A percentile compares a stretch with the other conserved stretches of the same genome.
Conservation (phyloP, 192 early-diverging fungal genomes). For the Phycomyces nitens region DNA sequence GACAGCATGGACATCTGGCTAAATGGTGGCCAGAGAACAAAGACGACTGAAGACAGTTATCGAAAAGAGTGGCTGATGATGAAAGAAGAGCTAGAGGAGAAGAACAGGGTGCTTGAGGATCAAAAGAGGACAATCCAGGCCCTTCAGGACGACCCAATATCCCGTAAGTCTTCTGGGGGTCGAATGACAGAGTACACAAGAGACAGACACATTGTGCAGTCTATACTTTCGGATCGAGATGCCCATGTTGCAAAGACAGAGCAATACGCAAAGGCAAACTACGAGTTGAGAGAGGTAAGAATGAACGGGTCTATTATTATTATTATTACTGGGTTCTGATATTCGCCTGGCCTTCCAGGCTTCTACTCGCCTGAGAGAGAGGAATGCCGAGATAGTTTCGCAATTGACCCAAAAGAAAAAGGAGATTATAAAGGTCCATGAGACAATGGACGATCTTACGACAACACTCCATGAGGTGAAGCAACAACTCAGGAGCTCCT, state of each 20-base stretch:
- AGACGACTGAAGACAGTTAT: not conserved
- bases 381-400: conserved; percentile 36
- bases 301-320: no score
- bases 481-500: conserved; percentile 22
- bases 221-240: conserved; percentile 23
- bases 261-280: conserved; percentile 4
- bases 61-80: not conserved
- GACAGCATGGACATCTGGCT: not conserved
- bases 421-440: conserved; percentile 34
- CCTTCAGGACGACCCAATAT: conserved; percentile 2
- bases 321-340: no score
- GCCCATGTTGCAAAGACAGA: not conserved
- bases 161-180: no score
- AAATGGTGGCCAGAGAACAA: not conserved
- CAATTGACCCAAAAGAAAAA: conserved; percentile 41
- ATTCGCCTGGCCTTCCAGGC: not conserved
- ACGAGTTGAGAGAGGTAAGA: conserved; percentile 14
- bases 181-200: not conserved
- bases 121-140: conserved; percentile 14
- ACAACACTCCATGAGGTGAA: conserved; percentile 9
- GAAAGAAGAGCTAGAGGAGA: not conserved
- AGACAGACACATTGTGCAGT: conserved; percentile 13
- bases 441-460: conserved; percentile 29
- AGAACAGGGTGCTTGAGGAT: conserved; percentile 7
- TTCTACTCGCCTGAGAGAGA: conserved; percentile 22